Base-by-base conservation (phyloP, 495 filamentous ascomycete genomes). In the Penicillium salamii region DNA sequence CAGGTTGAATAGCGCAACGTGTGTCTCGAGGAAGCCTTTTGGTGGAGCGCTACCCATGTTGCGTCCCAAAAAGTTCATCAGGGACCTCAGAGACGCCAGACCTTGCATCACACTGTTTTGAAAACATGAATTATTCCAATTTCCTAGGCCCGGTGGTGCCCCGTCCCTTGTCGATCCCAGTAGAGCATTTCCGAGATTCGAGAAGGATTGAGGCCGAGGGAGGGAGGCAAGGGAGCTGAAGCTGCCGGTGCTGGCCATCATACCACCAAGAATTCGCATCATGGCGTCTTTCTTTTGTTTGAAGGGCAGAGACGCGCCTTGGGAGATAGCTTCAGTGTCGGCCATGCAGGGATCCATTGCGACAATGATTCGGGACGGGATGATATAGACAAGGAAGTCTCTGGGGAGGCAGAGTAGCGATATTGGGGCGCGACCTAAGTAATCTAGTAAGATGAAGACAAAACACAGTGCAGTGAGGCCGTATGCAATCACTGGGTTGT, bases 101-200 rank as follows among this genome's bases (percentile, higher is more conserved):
- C 86, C 86, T 63, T 97, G 87, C 18, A 97, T 82, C 15, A 97
- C 87, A 52, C 91, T 96, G 63, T 99, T 99, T 71, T 97, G 92
- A 62, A 93, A 99, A 67, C 95, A 99, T 1, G 90, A 95, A 59
- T 96, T 96, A 66, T 95, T 85, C 73, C 81, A 86, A 61, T 99
- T 99, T 14, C 89, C 89, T 24, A 97, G 66, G 0, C 95, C 93
- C 4, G 90, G 79, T 2, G 89, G 89, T 21, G 66, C 54, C 28
- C 65, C 65, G 13, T 70, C 67, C 17, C 61, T 67, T 36, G 42
- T 59, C 31, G 56, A 49, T 17, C 73, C 67, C 14, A 77, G 62
- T 6, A 75, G 53, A 0, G 72, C 65, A 35, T 53, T 68, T 29
- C 74, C 68, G 26, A 80, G 42, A 3, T 66, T 66, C 41, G 79